Evolutionary conservation across 176 grass and related monocot genomes (phyloP).

Genomic region (Tuctoria greenei): DNA sequence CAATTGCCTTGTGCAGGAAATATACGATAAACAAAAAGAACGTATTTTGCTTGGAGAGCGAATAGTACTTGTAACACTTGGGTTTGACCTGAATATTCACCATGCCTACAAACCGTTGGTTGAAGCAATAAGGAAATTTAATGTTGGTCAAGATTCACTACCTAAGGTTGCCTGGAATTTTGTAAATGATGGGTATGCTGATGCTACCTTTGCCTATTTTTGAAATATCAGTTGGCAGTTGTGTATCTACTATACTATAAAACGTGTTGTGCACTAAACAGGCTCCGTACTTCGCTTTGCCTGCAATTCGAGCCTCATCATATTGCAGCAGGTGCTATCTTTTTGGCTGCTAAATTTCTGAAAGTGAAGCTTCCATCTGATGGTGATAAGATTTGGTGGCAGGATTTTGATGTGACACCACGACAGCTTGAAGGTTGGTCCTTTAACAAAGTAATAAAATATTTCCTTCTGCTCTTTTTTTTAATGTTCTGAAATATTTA

Average conservation of each 20-base stretch:
- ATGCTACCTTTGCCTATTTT: conserved; percentile 43
- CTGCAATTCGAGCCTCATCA: conserved; percentile 96
- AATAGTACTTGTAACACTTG: conserved; percentile 83
- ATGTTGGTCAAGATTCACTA: conserved; percentile 69
- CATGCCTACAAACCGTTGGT: conserved; percentile 97
- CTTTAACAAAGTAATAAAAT: conserved; percentile 31
- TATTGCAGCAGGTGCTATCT: conserved; percentile 96
- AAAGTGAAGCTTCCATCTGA: conserved; percentile 96
- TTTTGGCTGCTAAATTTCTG: conserved; percentile 93
- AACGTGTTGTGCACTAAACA: conserved; percentile 41
- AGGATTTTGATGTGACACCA: conserved; percentile 88
- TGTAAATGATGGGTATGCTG: conserved; percentile 99
- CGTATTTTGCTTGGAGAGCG: conserved; percentile 89
- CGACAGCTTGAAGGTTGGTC: conserved; percentile 92
- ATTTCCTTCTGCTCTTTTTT: not conserved
- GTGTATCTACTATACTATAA: conserved; percentile 33
- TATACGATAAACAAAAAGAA: conserved; percentile 95
- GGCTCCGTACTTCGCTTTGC: conserved; percentile 57
- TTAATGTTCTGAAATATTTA: not conserved
- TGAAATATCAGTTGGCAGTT: conserved; percentile 26
- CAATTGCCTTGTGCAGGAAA: conserved; percentile 55
- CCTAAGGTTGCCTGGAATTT: conserved; percentile 98
- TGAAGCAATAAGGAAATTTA: conserved; percentile 93
- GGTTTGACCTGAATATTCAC: conserved; percentile 87
- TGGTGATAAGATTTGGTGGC: conserved; percentile 92